Conservation (phyloP, 305 asterid species). For the Fraxinus ornus region DNA sequence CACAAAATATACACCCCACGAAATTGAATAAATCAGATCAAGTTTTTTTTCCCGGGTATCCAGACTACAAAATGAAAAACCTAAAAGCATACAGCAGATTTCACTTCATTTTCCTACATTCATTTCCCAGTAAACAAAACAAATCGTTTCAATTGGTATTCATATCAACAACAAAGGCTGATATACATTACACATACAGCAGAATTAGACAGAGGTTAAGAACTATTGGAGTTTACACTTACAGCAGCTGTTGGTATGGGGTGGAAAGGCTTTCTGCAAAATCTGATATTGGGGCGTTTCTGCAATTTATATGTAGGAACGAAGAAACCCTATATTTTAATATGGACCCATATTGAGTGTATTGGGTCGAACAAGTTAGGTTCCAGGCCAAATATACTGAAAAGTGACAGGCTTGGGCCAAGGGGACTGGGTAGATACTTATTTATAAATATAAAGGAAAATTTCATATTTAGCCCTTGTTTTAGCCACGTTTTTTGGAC, state of each 20-base stretch:
- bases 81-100: background rate
- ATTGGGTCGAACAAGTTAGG: background rate
- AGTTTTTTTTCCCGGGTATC: no score
- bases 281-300: background rate
- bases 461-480: no score
- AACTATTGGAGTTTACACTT: conserved; percentile 5
- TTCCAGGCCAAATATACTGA: background rate
- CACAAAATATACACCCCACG: background rate
- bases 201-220: background rate
- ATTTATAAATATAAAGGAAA: no score
- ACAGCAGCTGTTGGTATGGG: conserved; percentile 9
- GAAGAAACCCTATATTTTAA: conserved; percentile 26
- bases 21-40: background rate
- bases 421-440: background rate
- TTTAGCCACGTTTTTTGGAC: no score
- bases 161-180: background rate
- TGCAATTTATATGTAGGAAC: conserved; percentile 2
- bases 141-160: background rate
- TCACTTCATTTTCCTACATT: background rate
- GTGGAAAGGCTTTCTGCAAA: conserved; percentile 2
- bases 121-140: background rate
- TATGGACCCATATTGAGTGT: background rate
- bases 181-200: background rate
- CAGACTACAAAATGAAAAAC: background rate
- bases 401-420: background rate